A percentile compares a stretch with the other conserved stretches of the same genome.
These are phyloP conservation scores for Bretschneidera sinensis DNA, from an alignment of 345 rosid genomes.

Conservation along the genomic window DNA sequence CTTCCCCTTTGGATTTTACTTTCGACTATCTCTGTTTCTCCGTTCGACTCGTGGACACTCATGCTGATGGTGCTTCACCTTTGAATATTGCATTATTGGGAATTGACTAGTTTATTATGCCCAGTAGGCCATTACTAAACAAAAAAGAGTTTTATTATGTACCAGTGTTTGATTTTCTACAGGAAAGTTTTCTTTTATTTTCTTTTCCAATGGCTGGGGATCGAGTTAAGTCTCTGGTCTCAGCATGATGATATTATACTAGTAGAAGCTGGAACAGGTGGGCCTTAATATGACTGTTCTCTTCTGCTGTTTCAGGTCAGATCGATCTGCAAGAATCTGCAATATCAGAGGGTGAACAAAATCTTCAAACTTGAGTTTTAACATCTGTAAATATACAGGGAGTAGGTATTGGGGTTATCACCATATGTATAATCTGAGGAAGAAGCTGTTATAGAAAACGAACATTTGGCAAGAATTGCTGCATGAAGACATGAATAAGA, in stretches of 20 bases:
- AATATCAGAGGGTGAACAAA: conserved; percentile 45
- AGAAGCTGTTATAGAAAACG: conserved; percentile 9
- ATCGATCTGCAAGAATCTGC: conserved; percentile 61
- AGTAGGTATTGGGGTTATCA: conserved; percentile 2
- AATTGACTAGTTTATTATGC: not conserved
- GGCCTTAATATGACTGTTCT: not conserved
- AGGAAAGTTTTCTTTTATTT: not conserved
- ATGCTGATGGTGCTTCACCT: too few relatives aligned
- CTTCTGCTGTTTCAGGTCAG: conserved; percentile 44
- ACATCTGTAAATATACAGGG: not conserved
- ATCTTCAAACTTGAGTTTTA: conserved; percentile 34
- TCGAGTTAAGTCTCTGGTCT: not conserved
- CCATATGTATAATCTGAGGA: conserved; percentile 8
- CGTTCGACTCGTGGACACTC: too few relatives aligned
- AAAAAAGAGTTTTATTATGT: not conserved
- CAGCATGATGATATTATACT: not conserved
- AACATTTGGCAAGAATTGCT: conserved; percentile 13
- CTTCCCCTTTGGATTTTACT: too few relatives aligned
- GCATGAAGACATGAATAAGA: conserved; percentile 22
- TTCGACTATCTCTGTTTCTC: too few relatives aligned
- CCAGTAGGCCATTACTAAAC: not conserved
- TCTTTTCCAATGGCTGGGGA: not conserved
- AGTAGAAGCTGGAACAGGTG: not conserved
- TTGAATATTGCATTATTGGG: not conserved
- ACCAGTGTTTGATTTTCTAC: not conserved